Conservation (phyloP, 2,329 filamentous ascomycete genomes). For the Graphilbum ipis-grandicollis region DNA sequence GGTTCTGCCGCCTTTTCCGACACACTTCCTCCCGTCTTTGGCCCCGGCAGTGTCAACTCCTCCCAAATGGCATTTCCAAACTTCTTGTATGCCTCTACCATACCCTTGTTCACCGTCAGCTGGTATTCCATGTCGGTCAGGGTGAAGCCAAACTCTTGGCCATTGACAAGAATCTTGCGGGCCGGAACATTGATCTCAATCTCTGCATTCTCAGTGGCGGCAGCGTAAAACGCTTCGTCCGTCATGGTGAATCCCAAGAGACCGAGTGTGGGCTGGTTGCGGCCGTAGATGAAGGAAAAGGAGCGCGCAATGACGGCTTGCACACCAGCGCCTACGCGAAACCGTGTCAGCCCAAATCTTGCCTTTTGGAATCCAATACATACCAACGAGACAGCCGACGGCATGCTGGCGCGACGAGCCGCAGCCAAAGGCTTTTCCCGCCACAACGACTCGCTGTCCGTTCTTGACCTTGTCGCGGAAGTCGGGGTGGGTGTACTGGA, state of each 20-base stretch:
- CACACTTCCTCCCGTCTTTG: not conserved
- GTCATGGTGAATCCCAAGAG: conserved; percentile 23
- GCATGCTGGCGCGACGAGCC: conserved; percentile 24
- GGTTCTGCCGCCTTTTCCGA: too few relatives aligned
- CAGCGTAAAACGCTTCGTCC: conserved; percentile 20
- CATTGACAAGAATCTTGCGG: conserved; percentile 10
- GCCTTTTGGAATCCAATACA: too few relatives aligned
- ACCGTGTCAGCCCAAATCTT: too few relatives aligned
- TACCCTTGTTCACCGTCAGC: conserved; percentile 19
- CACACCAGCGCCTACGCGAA: conserved; percentile 14
- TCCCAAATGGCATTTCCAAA: conserved; percentile 10
- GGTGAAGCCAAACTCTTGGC: conserved; percentile 15
- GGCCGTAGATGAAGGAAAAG: conserved; percentile 27
- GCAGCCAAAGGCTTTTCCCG: conserved; percentile 25
- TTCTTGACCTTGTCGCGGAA: conserved; percentile 20
- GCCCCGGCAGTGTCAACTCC: not conserved
- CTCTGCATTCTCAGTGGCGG: conserved; percentile 15
- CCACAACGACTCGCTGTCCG: conserved; percentile 23
- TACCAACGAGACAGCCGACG: conserved; percentile 20
- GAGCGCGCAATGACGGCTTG: conserved; percentile 24
- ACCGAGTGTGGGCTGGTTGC: conserved; percentile 26
- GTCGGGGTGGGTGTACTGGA: conserved; percentile 21
- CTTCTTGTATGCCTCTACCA: conserved; percentile 20
- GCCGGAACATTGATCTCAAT: conserved; percentile 19
- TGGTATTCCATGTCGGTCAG: conserved; percentile 21